These are phyloP conservation scores for Phoma sp. DNA, from an alignment of 2,329 filamentous ascomycete genomes.

Conservation along the genomic window DNA sequence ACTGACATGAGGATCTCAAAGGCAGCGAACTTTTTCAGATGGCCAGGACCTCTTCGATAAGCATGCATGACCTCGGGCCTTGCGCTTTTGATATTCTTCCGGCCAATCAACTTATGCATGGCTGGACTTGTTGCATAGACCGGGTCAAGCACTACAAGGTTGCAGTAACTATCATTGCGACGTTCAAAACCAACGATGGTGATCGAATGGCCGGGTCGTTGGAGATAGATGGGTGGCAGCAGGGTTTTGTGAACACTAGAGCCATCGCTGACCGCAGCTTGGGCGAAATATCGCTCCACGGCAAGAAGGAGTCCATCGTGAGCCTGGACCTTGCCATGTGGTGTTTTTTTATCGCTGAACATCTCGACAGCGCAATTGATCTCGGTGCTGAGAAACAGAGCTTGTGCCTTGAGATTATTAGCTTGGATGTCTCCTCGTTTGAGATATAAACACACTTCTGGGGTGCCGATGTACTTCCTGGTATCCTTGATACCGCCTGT, in stretches of 20 bases:
- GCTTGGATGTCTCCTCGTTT: background rate
- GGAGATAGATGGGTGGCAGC: conserved; percentile 87
- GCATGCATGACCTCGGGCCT: conserved; percentile 65
- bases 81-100: conserved; percentile 54
- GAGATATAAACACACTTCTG: conserved; percentile 66
- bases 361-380: conserved; percentile 66
- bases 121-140: conserved; percentile 74
- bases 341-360: conserved; percentile 52
- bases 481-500: conserved; percentile 89
- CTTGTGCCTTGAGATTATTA: conserved; percentile 70
- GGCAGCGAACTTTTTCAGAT: conserved; percentile 73
- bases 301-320: conserved; percentile 67
- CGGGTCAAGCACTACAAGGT: conserved; percentile 88
- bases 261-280: conserved; percentile 56
- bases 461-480: conserved; percentile 93
- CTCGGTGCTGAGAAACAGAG: conserved; percentile 73
- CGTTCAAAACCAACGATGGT: conserved; percentile 87
- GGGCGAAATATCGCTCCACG: conserved; percentile 77
- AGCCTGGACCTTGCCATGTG: conserved; percentile 56
- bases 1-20: conserved; percentile 82
- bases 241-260: conserved; percentile 73
- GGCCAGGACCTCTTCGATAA: conserved; percentile 74
- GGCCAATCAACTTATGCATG: conserved; percentile 66
- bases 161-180: conserved; percentile 66
- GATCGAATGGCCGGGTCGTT: conserved; percentile 89